These are phyloP conservation scores for Corymbia maculata DNA, from an alignment of 345 rosid genomes.

Conservation along the genomic window DNA sequence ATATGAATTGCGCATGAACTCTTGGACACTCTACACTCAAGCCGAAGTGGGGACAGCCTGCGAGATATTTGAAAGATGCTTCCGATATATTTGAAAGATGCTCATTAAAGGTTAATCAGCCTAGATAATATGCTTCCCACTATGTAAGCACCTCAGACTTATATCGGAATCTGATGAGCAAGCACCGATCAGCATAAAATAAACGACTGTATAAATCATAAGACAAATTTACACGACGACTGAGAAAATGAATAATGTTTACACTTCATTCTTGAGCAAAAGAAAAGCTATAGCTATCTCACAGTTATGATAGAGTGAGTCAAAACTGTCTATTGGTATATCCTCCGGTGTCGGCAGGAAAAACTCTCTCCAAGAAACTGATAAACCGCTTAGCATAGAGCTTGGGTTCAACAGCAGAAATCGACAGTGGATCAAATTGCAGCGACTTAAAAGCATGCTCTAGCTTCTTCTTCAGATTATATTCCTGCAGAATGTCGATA, in stretches of 20 bases:
- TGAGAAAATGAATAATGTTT: not conserved
- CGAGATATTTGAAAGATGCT: not conserved
- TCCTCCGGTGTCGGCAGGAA: constrained; percentile 29
- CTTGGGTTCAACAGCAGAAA: constrained; percentile 64
- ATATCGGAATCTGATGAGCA: not conserved
- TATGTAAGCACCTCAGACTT: not conserved
- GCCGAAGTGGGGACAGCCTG: not conserved
- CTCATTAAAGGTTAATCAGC: not conserved
- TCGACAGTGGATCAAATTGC: constrained; percentile 43
- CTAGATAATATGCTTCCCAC: not conserved
- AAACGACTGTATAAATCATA: not conserved
- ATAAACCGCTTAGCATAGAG: constrained; percentile 65
- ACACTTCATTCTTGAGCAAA: not conserved
- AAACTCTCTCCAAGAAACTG: constrained; percentile 60
- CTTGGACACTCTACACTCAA: not conserved
- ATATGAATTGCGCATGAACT: not conserved
- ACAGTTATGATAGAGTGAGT: not conserved
- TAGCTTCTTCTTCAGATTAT: constrained; percentile 62
- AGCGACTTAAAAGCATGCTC: constrained; percentile 72
- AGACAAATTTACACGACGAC: not conserved
- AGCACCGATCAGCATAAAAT: not conserved
- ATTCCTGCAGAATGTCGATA: constrained; percentile 81
- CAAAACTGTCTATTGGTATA: not conserved
- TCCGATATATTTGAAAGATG: not conserved
- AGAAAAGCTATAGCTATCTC: not conserved